Evolutionary conservation across 2,329 filamentous ascomycete genomes (phyloP).

Genomic region (Amauroascus niger): DNA sequence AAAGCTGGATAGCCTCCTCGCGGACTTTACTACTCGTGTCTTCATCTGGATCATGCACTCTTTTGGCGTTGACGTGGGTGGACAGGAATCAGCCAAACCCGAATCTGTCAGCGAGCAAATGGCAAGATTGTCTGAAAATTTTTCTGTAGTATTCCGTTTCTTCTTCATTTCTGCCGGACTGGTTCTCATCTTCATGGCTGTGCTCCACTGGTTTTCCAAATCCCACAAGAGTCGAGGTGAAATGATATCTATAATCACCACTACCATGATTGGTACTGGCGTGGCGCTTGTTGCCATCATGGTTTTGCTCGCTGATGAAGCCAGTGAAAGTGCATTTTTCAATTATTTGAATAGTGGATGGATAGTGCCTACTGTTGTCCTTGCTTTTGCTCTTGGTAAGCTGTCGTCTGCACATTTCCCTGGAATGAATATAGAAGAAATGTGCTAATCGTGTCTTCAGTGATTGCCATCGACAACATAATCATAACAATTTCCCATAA

Average conservation of each 20-base stretch:
- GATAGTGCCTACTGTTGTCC: conserved; percentile 12
- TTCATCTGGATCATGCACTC: conserved; percentile 14
- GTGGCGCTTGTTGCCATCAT: conserved; percentile 13
- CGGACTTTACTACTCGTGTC: conserved; percentile 3
- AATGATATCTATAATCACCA: conserved; percentile 14
- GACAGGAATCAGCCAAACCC: not conserved
- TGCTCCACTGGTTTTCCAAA: conserved; percentile 22
- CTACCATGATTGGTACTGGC: conserved; percentile 9
- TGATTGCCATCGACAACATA: conserved; percentile 9
- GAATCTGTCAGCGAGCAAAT: not conserved
- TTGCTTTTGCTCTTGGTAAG: conserved; percentile 10
- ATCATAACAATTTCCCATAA: conserved; percentile 8
- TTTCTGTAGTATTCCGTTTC: conserved; percentile 23
- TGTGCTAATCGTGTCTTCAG: not conserved
- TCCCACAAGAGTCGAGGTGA: conserved; percentile 18
- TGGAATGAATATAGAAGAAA: too few relatives aligned
- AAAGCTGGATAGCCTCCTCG: not conserved
- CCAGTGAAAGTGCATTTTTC: not conserved
- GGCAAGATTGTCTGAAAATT: conserved; percentile 26
- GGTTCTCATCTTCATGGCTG: conserved; percentile 29
- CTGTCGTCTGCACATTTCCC: too few relatives aligned
- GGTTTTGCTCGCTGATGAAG: not conserved
- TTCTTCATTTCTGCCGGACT: conserved; percentile 32
- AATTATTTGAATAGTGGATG: conserved; percentile 8
- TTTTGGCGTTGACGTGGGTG: conserved; percentile 12